Base-by-base conservation (phyloP, 2,329 filamentous ascomycete species). In the Salinomyces thailandicus region DNA sequence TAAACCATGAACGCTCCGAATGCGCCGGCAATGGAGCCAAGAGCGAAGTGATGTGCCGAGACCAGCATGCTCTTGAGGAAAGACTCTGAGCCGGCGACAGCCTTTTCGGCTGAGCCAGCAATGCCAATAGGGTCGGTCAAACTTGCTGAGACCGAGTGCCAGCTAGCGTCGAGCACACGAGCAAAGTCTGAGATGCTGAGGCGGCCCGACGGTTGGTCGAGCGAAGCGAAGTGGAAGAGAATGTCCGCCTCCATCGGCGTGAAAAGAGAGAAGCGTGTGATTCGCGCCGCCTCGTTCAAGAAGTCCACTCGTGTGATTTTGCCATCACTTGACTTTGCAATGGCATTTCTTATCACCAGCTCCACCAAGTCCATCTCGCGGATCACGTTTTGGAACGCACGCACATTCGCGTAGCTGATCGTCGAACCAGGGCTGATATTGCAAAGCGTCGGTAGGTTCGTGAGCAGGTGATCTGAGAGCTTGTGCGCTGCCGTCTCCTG, bases 1-100 rank as follows among this genome's bases (percentile, higher is more conserved):
- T 98, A 98, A 36, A 98, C 91, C 85, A 98, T 95, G 61, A 98
- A 96, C 9, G 91, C 91, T 59, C 91, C 91, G 58, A 98, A 98
- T 7, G 91, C 91, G 63, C 91, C 91, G 5, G 91, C 91, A 49
- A 94, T 50, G 58, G 83, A 86, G 41, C 91, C 91, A 5, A 98
- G 75, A 3, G 68, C 77, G 58, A 98, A 98, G 69, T 93, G 87
- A 62, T 95, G 93, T 2, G 71, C 75, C 1, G 87, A 93, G 57
- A 87, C 82, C 11, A 84, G 62, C 19, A 85, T 57, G 37, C 74
- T 67, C 45, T 77, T 65, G 12, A 93, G 49, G 43, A 86, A 50
- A 41, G 71, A 66, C 51, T 71, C 66, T 8, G 73, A 67, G 19
- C 62, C 67, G 3, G 74, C 67, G 42, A 73, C 73, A 1, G 69